Percentiles rank a stretch among this genome's conserved stretches.
Evolutionary conservation across 163 green algal species (phyloP).

Genomic region (Smithsoniella earleae): DNA sequence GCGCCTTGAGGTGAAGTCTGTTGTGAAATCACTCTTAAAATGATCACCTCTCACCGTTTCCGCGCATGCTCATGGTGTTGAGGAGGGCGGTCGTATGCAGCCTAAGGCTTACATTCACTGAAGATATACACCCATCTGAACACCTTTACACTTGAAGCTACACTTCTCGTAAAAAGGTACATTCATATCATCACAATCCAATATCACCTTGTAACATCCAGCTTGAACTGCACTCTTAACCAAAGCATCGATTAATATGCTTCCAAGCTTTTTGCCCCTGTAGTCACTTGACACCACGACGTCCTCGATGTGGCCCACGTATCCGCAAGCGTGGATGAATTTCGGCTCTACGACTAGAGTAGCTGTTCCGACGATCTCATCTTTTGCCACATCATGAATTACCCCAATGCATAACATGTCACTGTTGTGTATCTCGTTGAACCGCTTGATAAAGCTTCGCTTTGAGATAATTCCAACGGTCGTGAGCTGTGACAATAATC

Average conservation of each 20-base stretch:
- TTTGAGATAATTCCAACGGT: constrained; percentile 50
- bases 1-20: constrained; percentile 80
- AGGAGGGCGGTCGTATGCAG: too few relatives aligned
- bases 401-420: constrained; percentile 47
- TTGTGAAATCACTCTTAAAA: constrained; percentile 80
- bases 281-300: constrained; percentile 71
- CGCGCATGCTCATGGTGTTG: not conserved
- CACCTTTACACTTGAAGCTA: constrained; percentile 69
- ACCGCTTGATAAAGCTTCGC: constrained; percentile 47
- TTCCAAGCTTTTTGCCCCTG: constrained; percentile 61
- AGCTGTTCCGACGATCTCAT: constrained; percentile 60
- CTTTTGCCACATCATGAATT: constrained; percentile 39
- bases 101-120: constrained; percentile 26
- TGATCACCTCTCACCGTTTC: constrained; percentile 31
- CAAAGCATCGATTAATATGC: constrained; percentile 58
- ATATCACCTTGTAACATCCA: constrained; percentile 89
- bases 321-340: constrained; percentile 70
- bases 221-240: constrained; percentile 36
- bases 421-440: constrained; percentile 41
- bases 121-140: constrained; percentile 71
- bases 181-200: constrained; percentile 83
- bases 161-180: constrained; percentile 80
- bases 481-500: constrained; percentile 62
- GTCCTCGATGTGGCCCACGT: constrained; percentile 86
- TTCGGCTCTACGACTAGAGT: constrained; percentile 74